Evolutionary conservation across 441 rosid genomes (phyloP).

Genomic region (Arabidopsis lyrata): DNA sequence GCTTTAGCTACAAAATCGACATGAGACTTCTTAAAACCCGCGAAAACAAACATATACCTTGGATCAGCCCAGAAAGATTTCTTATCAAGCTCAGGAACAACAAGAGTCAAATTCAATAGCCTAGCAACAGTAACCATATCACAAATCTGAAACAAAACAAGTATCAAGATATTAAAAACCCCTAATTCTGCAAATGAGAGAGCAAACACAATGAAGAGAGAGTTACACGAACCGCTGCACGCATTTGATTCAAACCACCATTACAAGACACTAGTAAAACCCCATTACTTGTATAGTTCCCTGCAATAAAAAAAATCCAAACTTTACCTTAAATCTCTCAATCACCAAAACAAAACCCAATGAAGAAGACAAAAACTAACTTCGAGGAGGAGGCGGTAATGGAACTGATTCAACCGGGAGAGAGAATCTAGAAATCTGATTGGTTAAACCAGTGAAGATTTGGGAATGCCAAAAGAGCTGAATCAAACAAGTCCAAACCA

Average conservation of each 20-base stretch:
- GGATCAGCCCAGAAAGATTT: slow-evolving; percentile 97
- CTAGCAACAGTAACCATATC: slow-evolving; percentile 94
- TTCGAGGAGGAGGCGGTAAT: slow-evolving; percentile 56
- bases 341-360: slow-evolving; percentile 5
- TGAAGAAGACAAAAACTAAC: slow-evolving; percentile 50
- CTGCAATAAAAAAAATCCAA: slow-evolving; percentile 46
- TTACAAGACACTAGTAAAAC: slow-evolving; percentile 88
- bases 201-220: slow-evolving; percentile 28
- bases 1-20: not conserved
- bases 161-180: slow-evolving; percentile 21
- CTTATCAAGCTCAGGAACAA: slow-evolving; percentile 96
- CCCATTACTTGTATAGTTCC: slow-evolving; percentile 87
- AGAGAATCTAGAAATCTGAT: slow-evolving; percentile 49
- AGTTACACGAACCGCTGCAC: slow-evolving; percentile 77
- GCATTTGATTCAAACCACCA: slow-evolving; percentile 99
- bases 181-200: slow-evolving; percentile 11
- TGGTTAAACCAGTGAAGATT: slow-evolving; percentile 54
- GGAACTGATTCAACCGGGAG: slow-evolving; percentile 45
- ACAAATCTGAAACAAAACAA: slow-evolving; percentile 68
- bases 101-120: slow-evolving; percentile 88
- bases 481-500: slow-evolving; percentile 93
- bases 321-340: slow-evolving; percentile 20
- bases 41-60: slow-evolving; percentile 51
- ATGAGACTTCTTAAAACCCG: too few species aligned
- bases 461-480: slow-evolving; percentile 83